Base-by-base conservation (phyloP, 441 rosid species). In the Euphorbia celastroides region DNA sequence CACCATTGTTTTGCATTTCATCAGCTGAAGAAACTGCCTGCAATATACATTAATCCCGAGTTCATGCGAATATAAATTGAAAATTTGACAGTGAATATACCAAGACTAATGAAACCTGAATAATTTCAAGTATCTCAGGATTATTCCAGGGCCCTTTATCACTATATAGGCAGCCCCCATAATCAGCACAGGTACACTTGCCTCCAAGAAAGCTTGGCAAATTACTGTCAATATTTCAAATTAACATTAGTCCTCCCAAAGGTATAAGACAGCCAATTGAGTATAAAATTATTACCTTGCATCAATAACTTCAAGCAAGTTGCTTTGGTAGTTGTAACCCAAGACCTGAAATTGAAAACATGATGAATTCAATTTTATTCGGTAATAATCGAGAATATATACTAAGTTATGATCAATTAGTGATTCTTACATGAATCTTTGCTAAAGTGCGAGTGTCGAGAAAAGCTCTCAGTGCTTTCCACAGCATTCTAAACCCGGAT, bases 131-230 rank as follows among this genome's bases (percentile, higher is more conserved):
- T 6, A 82, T 74, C 54, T 87, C 89, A 9, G 88, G 89, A 69
- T 83, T 75, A 25, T 84, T 79, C 89, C 92, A 87, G 16, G 89
- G 92, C 23, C 88, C 89, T 75, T 75, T 78, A 56, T 87, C 89
- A 59, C 88, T 83, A 9, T 77, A 78, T 64, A 83, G 28, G 80
- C 92, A 84, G 65, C 88, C 88, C 1, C 86, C 89, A 52, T 83
- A 76, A 20, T 83, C 83, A 64, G 87, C 57, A 63, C 88, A 84
- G 19, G 82, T 76, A 73, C 89, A 84, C 67, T 69, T 80, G 65
- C 92, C 92, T 48, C 92, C 86, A 50, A 83, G 80, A 77, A 84
- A 83, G 52, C 64, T 67, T 20, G 89, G 88, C 75, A 87, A 80
- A 70, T 83, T 82, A 64, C 89, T 84, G 82, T 5, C 54, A 60